Evolutionary conservation across 208 protist genomes (phyloP).

Genomic region (Wallacemonas sp.): DNA sequence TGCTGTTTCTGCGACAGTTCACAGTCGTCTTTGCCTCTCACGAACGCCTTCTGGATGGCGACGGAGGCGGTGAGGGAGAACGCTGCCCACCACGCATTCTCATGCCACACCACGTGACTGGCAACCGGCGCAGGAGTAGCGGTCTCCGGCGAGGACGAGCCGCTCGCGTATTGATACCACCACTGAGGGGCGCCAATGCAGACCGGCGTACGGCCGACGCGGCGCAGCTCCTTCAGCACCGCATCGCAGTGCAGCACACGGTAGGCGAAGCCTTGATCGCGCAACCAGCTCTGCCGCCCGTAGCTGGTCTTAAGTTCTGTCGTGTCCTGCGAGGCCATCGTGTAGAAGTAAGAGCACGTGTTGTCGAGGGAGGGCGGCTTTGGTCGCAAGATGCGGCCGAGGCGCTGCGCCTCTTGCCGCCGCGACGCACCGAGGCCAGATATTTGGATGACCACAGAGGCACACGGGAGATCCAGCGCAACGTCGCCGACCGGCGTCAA

Average conservation of each 20-base stretch:
- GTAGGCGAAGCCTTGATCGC: slow-evolving; percentile 95
- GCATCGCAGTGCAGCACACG: slow-evolving; percentile 64
- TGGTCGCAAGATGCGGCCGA: slow-evolving; percentile 96
- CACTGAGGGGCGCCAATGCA: slow-evolving; percentile 81
- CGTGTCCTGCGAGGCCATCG: slow-evolving; percentile 97
- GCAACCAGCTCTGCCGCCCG: slow-evolving; percentile 98
- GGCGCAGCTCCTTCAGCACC: slow-evolving; percentile 48
- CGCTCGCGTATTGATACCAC: slow-evolving; percentile 73
- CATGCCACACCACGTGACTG: slow-evolving; percentile 19
- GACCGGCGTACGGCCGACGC: slow-evolving; percentile 55
- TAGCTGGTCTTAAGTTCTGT: slow-evolving; percentile 96
- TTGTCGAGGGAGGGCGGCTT: slow-evolving; percentile 94
- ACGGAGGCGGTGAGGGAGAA: slow-evolving; percentile 52
- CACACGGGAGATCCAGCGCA: slow-evolving; percentile 98
- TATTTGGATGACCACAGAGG: slow-evolving; percentile 99
- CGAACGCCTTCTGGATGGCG: slow-evolving; percentile 57
- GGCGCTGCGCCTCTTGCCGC: slow-evolving; percentile 97
- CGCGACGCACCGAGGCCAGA: slow-evolving; percentile 95
- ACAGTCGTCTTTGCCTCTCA: slow-evolving; percentile 43
- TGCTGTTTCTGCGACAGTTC: slow-evolving; percentile 26
- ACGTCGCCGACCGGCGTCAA: slow-evolving; percentile 97
- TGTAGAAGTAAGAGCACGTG: slow-evolving; percentile 98
- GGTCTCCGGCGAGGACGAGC: too few relatives aligned
- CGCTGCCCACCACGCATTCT: slow-evolving; percentile 48
- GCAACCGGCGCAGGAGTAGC: too few relatives aligned